Conservation (phyloP, 2,329 filamentous ascomycete species). For the Aspergillus versicolor region DNA sequence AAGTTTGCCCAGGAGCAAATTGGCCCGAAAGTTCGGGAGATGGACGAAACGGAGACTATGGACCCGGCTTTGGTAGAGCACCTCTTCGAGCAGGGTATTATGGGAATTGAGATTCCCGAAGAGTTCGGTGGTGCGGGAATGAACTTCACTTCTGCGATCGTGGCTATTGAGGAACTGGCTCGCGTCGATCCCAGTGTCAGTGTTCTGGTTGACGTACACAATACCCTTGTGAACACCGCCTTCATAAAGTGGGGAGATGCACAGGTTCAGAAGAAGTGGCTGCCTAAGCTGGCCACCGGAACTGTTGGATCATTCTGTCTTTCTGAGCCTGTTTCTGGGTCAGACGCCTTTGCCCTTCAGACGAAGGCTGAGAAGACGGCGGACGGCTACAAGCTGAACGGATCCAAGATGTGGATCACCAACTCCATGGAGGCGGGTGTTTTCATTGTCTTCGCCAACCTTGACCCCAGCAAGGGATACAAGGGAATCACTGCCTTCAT, state of each 20-base stretch:
- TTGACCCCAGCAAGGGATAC: slow-evolving; percentile 89
- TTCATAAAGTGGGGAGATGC: slow-evolving; percentile 80
- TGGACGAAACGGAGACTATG: slow-evolving; percentile 97
- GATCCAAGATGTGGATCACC: slow-evolving; percentile 99
- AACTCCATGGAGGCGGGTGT: slow-evolving; percentile 91
- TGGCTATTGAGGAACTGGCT: slow-evolving; percentile 95
- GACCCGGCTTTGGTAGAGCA: slow-evolving; percentile 84
- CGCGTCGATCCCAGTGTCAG: slow-evolving; percentile 92
- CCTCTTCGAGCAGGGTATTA: slow-evolving; percentile 94
- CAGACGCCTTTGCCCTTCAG: slow-evolving; percentile 91
- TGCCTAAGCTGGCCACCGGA: slow-evolving; percentile 85
- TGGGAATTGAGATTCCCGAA: slow-evolving; percentile 97
- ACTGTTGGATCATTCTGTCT: slow-evolving; percentile 91
- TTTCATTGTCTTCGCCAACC: slow-evolving; percentile 97
- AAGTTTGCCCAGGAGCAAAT: slow-evolving; percentile 90
- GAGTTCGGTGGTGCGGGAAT: slow-evolving; percentile 95
- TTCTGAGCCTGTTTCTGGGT: slow-evolving; percentile 88
- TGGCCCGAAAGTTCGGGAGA: slow-evolving; percentile 86
- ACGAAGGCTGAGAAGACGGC: slow-evolving; percentile 85
- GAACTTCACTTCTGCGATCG: slow-evolving; percentile 97
- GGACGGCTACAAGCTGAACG: slow-evolving; percentile 81
- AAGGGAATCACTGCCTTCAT: slow-evolving; percentile 96
- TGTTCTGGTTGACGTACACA: slow-evolving; percentile 95
- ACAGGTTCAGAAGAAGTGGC: slow-evolving; percentile 76
- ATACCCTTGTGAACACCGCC: slow-evolving; percentile 94